Evolutionary conservation across 2,329 filamentous ascomycete species (phyloP), one percentile per base, ranked within the genome.

Genomic region (Calcarisporium arbuscula): DNA sequence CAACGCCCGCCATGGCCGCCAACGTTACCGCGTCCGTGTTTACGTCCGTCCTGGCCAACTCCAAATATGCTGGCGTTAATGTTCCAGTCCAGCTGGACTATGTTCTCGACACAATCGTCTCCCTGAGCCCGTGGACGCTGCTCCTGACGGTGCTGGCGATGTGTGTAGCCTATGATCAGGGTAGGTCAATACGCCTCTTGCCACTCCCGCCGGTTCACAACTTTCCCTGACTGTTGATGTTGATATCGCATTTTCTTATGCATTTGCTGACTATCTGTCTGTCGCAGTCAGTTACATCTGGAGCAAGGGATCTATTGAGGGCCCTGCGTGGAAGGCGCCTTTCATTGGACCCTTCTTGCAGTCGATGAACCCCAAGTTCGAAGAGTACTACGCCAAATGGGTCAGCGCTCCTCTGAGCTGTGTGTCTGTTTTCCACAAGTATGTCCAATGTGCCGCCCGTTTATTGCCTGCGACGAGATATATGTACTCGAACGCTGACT

Each of bases 391-490:
- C 59, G 81, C 74, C 41, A 95, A 96, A 72, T 98, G 92, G 92
- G 62, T 74, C 51, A 94, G 87, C 54, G 92, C 85, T 30, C 82
- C 85, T 30, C 71, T 98, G 49, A 95, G 89, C 71, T 98, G 92
- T 56, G 92, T 98, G 42, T 95, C 89, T 3, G 88, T 98, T 52
- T 98, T 98, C 70, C 92, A 98, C 78, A 98, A 96, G 87, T 94
- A 76, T 49, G 14, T 19, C 15, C 8, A 20, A 9, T 15, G n/a
- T 19, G 23, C 7, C 14, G 17, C 17, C 6, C 18, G 15, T 6
- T 14, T 19, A 5, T 8, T 16, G 3, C 8, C 4, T 10, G 28
- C 15, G 7, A 30, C 10, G 8, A n/a, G 8, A 21, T 16, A 7
- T 26, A 14, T 25, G 19, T 21, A n/a, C 19, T 12, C 16, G 19